Percentiles rank a stretch among this genome's conserved stretches.
Evolutionary conservation across 306 rosid genomes (phyloP).

Genomic region (Sesbania bispinosa): DNA sequence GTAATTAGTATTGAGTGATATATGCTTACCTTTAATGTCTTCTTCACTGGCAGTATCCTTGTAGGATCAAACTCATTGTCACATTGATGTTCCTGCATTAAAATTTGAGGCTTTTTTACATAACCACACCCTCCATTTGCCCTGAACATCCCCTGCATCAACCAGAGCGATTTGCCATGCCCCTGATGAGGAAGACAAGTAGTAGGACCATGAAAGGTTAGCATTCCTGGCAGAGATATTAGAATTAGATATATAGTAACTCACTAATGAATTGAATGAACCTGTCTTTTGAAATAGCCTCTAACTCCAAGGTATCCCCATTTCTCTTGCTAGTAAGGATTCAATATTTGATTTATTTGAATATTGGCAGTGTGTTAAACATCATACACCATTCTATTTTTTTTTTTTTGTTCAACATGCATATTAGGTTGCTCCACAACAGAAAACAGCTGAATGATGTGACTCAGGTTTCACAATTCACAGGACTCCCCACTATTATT

Average conservation of each 20-base stretch:
- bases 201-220: conserved; percentile 1
- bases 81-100: conserved; percentile 46
- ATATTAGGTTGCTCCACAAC: not conserved
- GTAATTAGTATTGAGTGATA: not conserved
- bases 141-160: conserved; percentile 95
- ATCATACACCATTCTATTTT: no score
- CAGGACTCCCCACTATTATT: not conserved
- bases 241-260: conserved; percentile 1
- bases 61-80: conserved; percentile 66
- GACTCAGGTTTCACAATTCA: not conserved
- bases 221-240: not conserved
- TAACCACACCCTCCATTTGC: conserved; percentile 96
- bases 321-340: not conserved
- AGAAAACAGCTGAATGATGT: conserved; percentile 1
- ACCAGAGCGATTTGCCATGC: conserved; percentile 69
- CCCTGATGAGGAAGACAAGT: conserved; percentile 46
- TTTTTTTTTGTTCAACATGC: not conserved
- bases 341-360: not conserved
- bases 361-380: not conserved
- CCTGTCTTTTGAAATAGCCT: not conserved
- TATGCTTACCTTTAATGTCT: conserved; percentile 63
- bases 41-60: conserved; percentile 40
- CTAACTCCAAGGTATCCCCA: not conserved
- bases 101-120: conserved; percentile 69
- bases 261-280: not conserved